A percentile compares a stretch with the other conserved stretches of the same genome.
Conservation (phyloP, 805 yeast species). For the Saturnispora diversa region DNA sequence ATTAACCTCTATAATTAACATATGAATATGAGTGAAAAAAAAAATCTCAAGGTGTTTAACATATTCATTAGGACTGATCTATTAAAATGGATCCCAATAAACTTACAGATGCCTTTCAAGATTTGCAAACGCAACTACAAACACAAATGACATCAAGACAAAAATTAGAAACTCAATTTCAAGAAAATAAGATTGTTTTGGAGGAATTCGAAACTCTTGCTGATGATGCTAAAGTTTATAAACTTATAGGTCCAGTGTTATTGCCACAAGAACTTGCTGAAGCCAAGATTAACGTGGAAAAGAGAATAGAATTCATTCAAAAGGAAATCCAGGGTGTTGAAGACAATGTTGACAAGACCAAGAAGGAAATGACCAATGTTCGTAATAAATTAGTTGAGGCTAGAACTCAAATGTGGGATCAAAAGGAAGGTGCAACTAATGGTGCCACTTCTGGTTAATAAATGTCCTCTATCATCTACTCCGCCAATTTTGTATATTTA, state of each 20-base stretch:
- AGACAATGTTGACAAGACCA: constrained; percentile 42
- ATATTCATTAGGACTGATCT: constrained; percentile 40
- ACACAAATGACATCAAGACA: constrained; percentile 68
- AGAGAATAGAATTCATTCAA: constrained; percentile 81
- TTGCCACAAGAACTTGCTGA: constrained; percentile 82
- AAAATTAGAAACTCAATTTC: constrained; percentile 84
- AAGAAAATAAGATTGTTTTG: constrained; percentile 85
- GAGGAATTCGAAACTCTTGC: constrained; percentile 60
- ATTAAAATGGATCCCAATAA: constrained; percentile 1
- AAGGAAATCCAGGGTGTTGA: constrained; percentile 76
- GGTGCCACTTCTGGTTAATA: not conserved
- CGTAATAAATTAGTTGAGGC: constrained; percentile 1
- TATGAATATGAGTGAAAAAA: not conserved
- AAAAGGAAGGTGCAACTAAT: not conserved
- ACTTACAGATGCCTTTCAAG: constrained; percentile 17
- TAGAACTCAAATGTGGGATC: constrained; percentile 1
- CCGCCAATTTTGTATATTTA: too few relatives aligned
- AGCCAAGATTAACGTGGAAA: constrained; percentile 75
- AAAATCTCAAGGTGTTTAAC: too few relatives aligned
- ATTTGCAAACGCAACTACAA: constrained; percentile 27
- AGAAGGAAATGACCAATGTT: constrained; percentile 2
- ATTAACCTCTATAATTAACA: too few relatives aligned
- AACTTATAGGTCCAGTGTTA: constrained; percentile 85
- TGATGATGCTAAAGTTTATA: constrained; percentile 69
- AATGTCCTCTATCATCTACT: too few relatives aligned